These are phyloP conservation scores for Eucalyptus shirleyi DNA, from an alignment of 345 rosid species.

Conservation along the genomic window DNA sequence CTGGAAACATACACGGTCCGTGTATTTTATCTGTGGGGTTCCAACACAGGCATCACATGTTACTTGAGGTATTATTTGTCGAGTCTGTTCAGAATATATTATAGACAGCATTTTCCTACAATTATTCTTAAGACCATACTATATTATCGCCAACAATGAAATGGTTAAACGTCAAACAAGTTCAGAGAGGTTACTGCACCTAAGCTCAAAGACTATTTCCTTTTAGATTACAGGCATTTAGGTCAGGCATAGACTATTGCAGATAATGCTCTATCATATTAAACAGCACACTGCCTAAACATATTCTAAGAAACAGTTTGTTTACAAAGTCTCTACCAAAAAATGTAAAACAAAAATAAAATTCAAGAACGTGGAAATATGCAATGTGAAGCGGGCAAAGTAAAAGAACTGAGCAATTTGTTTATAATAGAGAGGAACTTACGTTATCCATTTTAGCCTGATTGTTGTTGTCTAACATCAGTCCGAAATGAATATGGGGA, in stretches of 20 bases:
- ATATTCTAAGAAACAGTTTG: not conserved
- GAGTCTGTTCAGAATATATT: not conserved
- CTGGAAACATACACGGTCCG: not conserved
- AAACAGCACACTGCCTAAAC: not conserved
- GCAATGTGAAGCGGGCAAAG: not conserved
- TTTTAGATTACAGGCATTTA: not conserved
- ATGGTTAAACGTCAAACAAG: not conserved
- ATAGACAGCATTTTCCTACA: not conserved
- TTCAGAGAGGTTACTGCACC: not conserved
- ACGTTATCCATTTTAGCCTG: slow-evolving; percentile 45
- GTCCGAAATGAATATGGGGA: slow-evolving; percentile 84
- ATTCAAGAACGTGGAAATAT: not conserved
- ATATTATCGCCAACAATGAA: not conserved
- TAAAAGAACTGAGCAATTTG: not conserved
- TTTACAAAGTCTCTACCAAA: not conserved
- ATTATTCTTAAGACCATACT: not conserved
- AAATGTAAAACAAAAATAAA: not conserved
- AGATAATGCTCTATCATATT: not conserved
- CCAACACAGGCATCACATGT: not conserved
- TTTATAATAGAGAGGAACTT: slow-evolving; percentile 1
- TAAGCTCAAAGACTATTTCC: not conserved
- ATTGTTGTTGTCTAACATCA: slow-evolving; percentile 71
- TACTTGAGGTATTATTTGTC: not conserved
- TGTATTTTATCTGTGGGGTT: not conserved
- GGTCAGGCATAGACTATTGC: not conserved